These are phyloP conservation scores for Vitis hybrid DNA, from an alignment of 177 flowering plant genomes.

Conservation along the genomic window DNA sequence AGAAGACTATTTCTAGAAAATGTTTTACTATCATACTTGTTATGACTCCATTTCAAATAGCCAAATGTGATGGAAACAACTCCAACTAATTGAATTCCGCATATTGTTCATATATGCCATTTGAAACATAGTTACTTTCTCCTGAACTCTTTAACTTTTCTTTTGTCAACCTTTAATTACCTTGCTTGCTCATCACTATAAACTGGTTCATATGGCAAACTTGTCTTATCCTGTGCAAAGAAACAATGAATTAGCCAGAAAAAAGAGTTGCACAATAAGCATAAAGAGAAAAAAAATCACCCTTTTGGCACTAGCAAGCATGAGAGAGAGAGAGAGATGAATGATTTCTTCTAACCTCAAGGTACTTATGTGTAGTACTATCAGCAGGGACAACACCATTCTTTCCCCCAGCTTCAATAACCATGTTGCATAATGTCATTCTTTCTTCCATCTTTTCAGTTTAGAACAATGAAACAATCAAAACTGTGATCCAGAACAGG, in stretches of 20 bases:
- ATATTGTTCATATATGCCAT: not conserved
- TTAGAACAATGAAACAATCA: conserved; percentile 7
- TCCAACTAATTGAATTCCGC: not conserved
- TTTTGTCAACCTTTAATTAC: conserved; percentile 28
- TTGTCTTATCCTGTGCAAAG: conserved; percentile 71
- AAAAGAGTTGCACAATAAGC: not conserved
- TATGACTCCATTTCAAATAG: too few species aligned
- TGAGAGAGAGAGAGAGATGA: not conserved
- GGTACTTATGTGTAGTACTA: conserved; percentile 77
- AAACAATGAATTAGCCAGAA: not conserved
- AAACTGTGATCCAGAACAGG: conserved; percentile 2
- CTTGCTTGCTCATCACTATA: conserved; percentile 90
- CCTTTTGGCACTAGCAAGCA: not conserved
- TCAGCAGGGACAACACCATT: conserved; percentile 97
- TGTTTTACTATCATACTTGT: not conserved
- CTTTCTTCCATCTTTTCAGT: conserved; percentile 90
- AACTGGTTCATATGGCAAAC: conserved; percentile 73
- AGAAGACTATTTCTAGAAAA: not conserved
- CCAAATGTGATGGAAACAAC: too few species aligned
- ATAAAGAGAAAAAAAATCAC: not conserved
- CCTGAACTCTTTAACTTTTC: too few species aligned
- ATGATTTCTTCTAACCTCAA: conserved; percentile 57
- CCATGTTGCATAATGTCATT: conserved; percentile 99
- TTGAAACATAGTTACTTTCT: too few species aligned
- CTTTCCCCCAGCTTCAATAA: conserved; percentile 99